Base-by-base conservation (phyloP, 148 eudicot species). In the Dysphania ambrosioides region DNA sequence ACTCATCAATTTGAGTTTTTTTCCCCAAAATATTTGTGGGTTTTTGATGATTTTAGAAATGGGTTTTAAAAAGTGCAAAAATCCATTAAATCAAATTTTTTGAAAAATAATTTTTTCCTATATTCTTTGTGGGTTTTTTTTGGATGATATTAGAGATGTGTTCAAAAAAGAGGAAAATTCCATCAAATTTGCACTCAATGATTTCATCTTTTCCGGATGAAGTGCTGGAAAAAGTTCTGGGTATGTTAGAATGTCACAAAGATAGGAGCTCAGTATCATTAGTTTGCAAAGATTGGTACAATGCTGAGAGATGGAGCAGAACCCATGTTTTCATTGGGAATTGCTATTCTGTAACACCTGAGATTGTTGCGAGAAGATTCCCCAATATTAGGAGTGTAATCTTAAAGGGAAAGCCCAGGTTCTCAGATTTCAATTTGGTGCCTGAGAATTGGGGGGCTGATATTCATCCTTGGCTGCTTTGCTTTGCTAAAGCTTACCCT, bases 401-500 rank as follows among this genome's bases (percentile, higher is more conserved):
- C 0, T 70, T 93, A 3, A 93, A 93, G 41, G 98, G 98, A 72
- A 88, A 86, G 64, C 98, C 96, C 0, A 81, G 91, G 67, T 93
- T 93, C 69, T 86, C 96, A 16, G 98, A 93, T 76, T 93, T 93
- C 71, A 86, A 88, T 80, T 60, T 93, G 80, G 88, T 93, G 21
- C 98, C 98, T 29, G 82, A 79, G 3, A 82, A 86, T 77, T 93
- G 98, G 98, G 97, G 98, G 5, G 97, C 91, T 68, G 85, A 87
- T 81, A 76, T 91, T 79, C 87, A 86, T 34, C 75, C 89, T 10
- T 91, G 97, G 97, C 77, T 91, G 18, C 74, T 53, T 55, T 83
- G 89, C 59, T 90, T 87, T 75, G 83, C 83, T 34, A 65, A 55
- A 57, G 83, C 74, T 51, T 93, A 87, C 74, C 96, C 96, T 1